Percentiles rank a stretch among this genome's conserved stretches.
Conservation (phyloP, 805 yeast genomes). For the Scheffersomyces coipomensis region DNA sequence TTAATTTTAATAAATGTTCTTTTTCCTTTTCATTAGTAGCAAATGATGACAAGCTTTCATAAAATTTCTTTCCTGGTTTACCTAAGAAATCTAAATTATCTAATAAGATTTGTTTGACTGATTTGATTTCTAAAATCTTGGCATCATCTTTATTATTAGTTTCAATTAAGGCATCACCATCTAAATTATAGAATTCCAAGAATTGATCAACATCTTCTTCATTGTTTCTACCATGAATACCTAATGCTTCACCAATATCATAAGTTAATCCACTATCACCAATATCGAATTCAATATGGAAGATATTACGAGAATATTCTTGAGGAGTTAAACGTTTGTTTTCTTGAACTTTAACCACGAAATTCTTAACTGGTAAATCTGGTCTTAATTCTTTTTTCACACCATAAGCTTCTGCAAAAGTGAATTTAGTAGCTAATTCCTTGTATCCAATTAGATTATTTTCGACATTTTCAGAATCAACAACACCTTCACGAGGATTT, state of each 20-base stretch:
- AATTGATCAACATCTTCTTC: constrained; percentile 63
- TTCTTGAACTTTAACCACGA: constrained; percentile 84
- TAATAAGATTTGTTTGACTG: constrained; percentile 74
- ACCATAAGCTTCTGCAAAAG: constrained; percentile 79
- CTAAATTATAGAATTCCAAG: constrained; percentile 66
- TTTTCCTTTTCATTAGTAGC: constrained; percentile 71
- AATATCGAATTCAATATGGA: constrained; percentile 93
- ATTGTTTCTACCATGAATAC: constrained; percentile 88
- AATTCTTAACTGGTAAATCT: constrained; percentile 81
- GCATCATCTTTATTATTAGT: constrained; percentile 68
- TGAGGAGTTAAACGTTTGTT: constrained; percentile 88
- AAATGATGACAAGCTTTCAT: constrained; percentile 72
- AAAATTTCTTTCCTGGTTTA: constrained; percentile 93
- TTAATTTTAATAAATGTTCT: constrained; percentile 58
- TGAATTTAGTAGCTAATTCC: constrained; percentile 65
- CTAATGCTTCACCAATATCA: constrained; percentile 95
- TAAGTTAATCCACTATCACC: constrained; percentile 88
- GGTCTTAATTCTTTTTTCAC: constrained; percentile 71
- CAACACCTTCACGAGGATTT: constrained; percentile 47
- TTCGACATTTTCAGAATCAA: constrained; percentile 39
- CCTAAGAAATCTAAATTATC: constrained; percentile 89
- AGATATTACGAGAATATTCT: constrained; percentile 89
- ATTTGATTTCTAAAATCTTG: constrained; percentile 63
- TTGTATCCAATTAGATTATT: constrained; percentile 26
- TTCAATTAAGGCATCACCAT: constrained; percentile 66